Percentiles rank a stretch among this genome's conserved stretches.
Conservation (phyloP, 2,329 filamentous ascomycete species). For the Hymenoscyphus salicellus region DNA sequence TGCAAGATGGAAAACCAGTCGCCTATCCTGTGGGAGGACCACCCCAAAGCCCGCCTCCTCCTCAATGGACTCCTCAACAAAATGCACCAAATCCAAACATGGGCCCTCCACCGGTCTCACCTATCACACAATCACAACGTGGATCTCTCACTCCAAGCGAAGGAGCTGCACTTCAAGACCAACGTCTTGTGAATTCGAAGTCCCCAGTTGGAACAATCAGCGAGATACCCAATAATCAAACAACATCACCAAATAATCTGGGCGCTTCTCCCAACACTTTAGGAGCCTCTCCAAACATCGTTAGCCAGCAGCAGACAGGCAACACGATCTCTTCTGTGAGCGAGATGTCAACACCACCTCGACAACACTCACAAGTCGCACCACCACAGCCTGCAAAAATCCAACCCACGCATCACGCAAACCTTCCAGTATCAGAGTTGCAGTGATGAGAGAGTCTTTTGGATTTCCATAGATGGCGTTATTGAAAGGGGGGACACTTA, state of each 20-base stretch:
- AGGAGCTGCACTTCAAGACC: not conserved
- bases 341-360: not conserved
- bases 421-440: not conserved
- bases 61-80: constrained; percentile 6
- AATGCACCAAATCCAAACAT: not conserved
- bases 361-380: not conserved
- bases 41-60: constrained; percentile 5
- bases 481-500: not conserved
- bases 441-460: not conserved
- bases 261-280: not conserved
- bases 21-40: not conserved
- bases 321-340: not conserved
- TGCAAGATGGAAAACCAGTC: constrained; percentile 4
- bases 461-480: not conserved
- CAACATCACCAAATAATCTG: not conserved
- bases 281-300: not conserved
- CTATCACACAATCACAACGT: constrained; percentile 5
- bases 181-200: not conserved
- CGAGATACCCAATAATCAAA: constrained; percentile 3
- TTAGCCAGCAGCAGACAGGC: not conserved
- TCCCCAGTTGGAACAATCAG: constrained; percentile 5
- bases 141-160: constrained; percentile 7
- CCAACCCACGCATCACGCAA: not conserved
- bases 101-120: not conserved
- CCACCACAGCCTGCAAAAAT: not conserved